A percentile compares a stretch with the other conserved stretches of the same genome.
These are phyloP conservation scores for Herpetomonas samuelpessoai DNA, from an alignment of 208 protist species.

Conservation along the genomic window DNA sequence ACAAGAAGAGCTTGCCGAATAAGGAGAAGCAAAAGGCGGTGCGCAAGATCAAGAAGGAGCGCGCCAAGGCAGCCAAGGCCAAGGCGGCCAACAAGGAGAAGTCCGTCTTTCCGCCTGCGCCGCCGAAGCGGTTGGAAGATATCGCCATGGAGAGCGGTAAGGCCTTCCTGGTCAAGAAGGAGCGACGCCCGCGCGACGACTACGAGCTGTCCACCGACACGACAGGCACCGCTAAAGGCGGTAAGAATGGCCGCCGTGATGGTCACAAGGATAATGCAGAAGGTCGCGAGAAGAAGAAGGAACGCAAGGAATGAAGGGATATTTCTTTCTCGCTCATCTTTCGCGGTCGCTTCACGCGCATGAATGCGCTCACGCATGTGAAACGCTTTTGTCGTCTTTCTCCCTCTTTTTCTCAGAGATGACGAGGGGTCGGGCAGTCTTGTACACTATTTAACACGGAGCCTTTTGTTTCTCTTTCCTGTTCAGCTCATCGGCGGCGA, in stretches of 20 bases:
- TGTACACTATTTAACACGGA: not conserved
- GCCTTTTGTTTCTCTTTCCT: not conserved
- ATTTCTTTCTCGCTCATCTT: no score
- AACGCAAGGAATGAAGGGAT: not conserved
- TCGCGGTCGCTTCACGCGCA: no score
- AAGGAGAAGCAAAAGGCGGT: slow-evolving; percentile 90
- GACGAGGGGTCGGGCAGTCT: no score
- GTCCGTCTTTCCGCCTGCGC: slow-evolving; percentile 86
- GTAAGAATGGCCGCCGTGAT: not conserved
- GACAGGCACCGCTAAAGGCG: slow-evolving; percentile 2
- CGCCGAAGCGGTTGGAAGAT: slow-evolving; percentile 87
- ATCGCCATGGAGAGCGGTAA: slow-evolving; percentile 91
- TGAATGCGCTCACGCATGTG: no score
- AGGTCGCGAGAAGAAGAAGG: slow-evolving; percentile 12
- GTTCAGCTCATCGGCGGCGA: no score
- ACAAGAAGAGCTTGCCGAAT: slow-evolving; percentile 88
- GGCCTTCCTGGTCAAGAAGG: slow-evolving; percentile 70
- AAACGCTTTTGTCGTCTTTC: no score
- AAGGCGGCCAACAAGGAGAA: slow-evolving; percentile 76
- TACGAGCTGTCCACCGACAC: slow-evolving; percentile 37
- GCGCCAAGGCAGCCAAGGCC: slow-evolving; percentile 43
- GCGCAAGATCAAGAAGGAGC: slow-evolving; percentile 87
- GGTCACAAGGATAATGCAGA: slow-evolving; percentile 4
- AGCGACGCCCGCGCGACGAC: slow-evolving; percentile 59
- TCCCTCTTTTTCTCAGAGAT: no score